These are phyloP conservation scores for Fusarium sp. DNA, from an alignment of 2,329 filamentous ascomycete genomes.

Conservation along the genomic window DNA sequence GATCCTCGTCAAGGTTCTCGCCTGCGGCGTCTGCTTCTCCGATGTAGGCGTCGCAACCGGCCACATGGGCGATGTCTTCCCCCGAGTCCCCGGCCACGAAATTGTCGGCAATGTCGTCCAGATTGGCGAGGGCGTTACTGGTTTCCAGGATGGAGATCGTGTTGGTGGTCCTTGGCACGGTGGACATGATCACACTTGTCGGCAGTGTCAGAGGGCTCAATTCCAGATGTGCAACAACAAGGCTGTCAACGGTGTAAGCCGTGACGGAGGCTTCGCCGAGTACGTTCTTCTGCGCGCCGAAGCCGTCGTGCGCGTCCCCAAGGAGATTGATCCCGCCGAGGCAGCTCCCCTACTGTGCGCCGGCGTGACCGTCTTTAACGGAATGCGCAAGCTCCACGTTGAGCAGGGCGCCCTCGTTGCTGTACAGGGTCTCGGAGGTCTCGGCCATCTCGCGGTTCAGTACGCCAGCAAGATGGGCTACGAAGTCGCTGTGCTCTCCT, in stretches of 20 bases:
- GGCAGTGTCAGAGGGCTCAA: conserved; percentile 69
- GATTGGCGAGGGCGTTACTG: conserved; percentile 67
- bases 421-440: conserved; percentile 78
- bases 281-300: conserved; percentile 71
- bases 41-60: conserved; percentile 65
- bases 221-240: conserved; percentile 77
- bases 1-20: conserved; percentile 77
- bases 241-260: conserved; percentile 73
- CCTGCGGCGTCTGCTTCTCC: conserved; percentile 78
- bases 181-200: conserved; percentile 72
- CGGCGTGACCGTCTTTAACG: conserved; percentile 73
- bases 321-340: conserved; percentile 62
- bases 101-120: conserved; percentile 75
- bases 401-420: conserved; percentile 66
- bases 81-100: conserved; percentile 77
- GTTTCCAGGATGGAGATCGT: conserved; percentile 72
- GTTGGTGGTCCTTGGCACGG: conserved; percentile 66
- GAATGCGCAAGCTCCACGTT: conserved; percentile 65
- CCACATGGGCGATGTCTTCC: conserved; percentile 66
- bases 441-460: conserved; percentile 83
- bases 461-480: conserved; percentile 83
- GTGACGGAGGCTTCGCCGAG: conserved; percentile 76
- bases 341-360: conserved; percentile 73
- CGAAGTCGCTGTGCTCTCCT: conserved; percentile 75
- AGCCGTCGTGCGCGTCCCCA: conserved; percentile 68